Evolutionary conservation across 2,329 filamentous ascomycete genomes (phyloP).

Genomic region (Diaporthe sp.): DNA sequence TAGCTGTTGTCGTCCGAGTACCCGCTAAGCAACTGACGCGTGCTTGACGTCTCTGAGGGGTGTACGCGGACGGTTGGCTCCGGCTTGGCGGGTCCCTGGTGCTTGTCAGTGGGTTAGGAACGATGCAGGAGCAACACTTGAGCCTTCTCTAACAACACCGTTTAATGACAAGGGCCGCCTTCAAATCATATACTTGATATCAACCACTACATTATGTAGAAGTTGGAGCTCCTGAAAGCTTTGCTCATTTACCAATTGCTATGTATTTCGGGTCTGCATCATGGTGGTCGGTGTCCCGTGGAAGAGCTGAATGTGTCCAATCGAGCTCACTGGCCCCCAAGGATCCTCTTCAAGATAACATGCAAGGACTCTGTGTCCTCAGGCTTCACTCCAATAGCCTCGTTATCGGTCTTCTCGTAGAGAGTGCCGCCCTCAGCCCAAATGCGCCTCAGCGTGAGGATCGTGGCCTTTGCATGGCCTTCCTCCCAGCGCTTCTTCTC

Average conservation of each 20-base stretch:
- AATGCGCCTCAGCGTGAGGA: slow-evolving; percentile 75
- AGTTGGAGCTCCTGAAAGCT: not conserved
- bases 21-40: not conserved
- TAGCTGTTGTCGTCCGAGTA: not conserved
- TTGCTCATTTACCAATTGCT: not conserved
- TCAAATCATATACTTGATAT: not conserved
- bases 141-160: not conserved
- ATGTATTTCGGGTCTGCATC: not conserved
- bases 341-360: slow-evolving; percentile 46
- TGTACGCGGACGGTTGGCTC: not conserved
- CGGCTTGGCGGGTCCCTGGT: slow-evolving; percentile 12
- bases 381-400: slow-evolving; percentile 63
- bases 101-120: not conserved
- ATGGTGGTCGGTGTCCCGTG: too few species aligned
- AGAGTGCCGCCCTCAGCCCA: slow-evolving; percentile 81
- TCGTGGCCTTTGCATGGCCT: slow-evolving; percentile 64
- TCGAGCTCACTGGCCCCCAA: slow-evolving; percentile 31
- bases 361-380: slow-evolving; percentile 67
- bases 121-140: not conserved
- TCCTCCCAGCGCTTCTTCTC: slow-evolving; percentile 73
- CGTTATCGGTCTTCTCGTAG: slow-evolving; percentile 78
- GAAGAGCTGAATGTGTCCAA: not conserved
- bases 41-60: slow-evolving; percentile 15
- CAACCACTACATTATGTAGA: not conserved
- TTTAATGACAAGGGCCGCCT: not conserved